These are phyloP conservation scores for Cytospora piceicola DNA, from an alignment of 2,329 filamentous ascomycete genomes.

Conservation along the genomic window DNA sequence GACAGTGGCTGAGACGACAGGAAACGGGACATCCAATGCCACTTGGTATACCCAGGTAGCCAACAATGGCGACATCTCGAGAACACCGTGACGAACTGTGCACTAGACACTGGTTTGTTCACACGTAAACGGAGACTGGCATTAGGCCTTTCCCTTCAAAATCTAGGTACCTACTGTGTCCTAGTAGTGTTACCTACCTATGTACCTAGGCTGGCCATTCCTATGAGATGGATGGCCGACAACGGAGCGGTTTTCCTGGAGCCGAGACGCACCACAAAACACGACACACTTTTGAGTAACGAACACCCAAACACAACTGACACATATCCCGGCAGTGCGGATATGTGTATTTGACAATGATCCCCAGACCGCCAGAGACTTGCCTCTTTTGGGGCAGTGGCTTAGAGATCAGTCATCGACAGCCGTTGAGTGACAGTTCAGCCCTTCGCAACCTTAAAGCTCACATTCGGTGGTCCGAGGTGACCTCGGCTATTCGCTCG, in stretches of 20 bases:
- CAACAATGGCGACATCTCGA: neutral
- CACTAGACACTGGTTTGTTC: neutral
- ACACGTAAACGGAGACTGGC: neutral
- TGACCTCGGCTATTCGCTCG: conserved; percentile 2
- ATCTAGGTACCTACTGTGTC: neutral
- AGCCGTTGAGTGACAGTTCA: neutral
- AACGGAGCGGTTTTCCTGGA: conserved; percentile 23
- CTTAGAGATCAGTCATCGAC: neutral
- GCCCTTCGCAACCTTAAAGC: neutral
- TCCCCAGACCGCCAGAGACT: neutral
- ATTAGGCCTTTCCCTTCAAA: neutral
- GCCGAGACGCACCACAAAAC: conserved; percentile 22
- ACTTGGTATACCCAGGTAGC: too few species aligned
- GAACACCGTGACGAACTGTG: neutral
- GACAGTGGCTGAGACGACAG: neutral
- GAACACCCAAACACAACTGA: conserved; percentile 1
- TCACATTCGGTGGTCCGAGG: conserved; percentile 12
- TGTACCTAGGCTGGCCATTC: too few species aligned
- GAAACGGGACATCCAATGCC: neutral
- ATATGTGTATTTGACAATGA: neutral
- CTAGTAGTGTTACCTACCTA: neutral
- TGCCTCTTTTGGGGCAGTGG: neutral
- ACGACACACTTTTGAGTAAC: neutral
- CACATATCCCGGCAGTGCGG: conserved; percentile 6
- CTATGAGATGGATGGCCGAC: conserved; percentile 19